Evolutionary conservation across 768 basidiomycete species (phyloP).

Genomic region (Tulasnella sp.): DNA sequence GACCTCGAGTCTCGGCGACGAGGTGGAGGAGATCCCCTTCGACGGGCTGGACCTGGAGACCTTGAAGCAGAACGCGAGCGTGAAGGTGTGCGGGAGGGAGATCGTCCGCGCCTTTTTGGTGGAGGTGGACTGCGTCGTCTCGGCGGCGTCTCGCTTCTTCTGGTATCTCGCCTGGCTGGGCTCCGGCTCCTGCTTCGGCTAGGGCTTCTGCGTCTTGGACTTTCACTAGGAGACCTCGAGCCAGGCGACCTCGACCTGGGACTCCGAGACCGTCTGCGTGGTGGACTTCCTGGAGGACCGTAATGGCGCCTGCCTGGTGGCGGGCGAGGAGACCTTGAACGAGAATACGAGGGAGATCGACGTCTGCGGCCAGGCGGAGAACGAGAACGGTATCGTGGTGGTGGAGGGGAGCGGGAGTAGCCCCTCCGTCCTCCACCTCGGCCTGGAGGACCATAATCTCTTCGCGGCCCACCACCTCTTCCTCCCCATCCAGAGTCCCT

Average conservation of each 20-base stretch:
- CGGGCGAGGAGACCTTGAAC: conserved; percentile 44
- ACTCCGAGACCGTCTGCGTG: conserved; percentile 3
- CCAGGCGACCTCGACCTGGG: neutral
- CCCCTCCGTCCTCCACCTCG: conserved; percentile 28
- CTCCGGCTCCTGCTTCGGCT: neutral
- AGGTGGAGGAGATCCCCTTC: conserved; percentile 36
- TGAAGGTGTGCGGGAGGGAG: conserved; percentile 29
- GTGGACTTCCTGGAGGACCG: conserved; percentile 35
- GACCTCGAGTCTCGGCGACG: conserved; percentile 50
- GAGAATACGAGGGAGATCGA: conserved; percentile 48
- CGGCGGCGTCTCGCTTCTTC: conserved; percentile 10
- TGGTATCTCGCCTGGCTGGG: neutral
- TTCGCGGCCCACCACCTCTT: conserved; percentile 4
- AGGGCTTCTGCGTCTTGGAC: neutral
- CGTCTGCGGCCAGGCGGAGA: conserved; percentile 22
- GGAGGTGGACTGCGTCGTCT: conserved; percentile 3
- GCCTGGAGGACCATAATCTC: conserved; percentile 26
- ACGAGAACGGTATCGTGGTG: conserved; percentile 9
- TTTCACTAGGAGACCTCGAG: neutral
- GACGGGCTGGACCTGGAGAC: conserved; percentile 43
- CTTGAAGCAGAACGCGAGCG: conserved; percentile 37
- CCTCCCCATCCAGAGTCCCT: neutral
- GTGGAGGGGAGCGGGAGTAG: conserved; percentile 27
- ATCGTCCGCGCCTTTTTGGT: neutral
- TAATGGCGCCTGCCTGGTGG: conserved; percentile 35